These are phyloP conservation scores for Salix caprea DNA, from an alignment of 345 rosid genomes.

Conservation along the genomic window DNA sequence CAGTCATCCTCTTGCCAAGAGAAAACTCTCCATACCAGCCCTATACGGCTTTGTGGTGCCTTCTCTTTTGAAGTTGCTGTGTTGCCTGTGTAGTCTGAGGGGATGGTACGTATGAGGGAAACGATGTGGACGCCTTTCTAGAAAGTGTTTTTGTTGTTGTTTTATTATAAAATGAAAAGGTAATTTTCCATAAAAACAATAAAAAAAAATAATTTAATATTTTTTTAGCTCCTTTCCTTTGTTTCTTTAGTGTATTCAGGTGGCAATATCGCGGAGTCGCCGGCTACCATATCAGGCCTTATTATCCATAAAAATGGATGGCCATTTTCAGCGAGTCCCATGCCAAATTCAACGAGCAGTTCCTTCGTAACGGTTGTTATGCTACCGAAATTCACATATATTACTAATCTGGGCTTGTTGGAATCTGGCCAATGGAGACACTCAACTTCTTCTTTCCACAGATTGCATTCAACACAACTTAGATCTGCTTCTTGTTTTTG, in stretches of 20 bases:
- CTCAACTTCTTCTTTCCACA: constrained; percentile 20
- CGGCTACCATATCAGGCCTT: background rate
- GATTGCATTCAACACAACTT: background rate
- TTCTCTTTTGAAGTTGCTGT: too few relatives aligned
- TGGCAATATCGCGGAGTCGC: background rate
- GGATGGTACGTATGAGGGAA: too few relatives aligned
- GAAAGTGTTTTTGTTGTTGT: too few relatives aligned
- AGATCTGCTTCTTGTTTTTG: background rate
- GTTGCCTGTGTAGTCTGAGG: too few relatives aligned
- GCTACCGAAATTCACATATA: constrained; percentile 25
- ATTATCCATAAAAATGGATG: background rate
- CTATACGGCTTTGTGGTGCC: too few relatives aligned
- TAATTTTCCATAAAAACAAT: too few relatives aligned
- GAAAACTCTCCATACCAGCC: too few relatives aligned
- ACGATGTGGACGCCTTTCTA: too few relatives aligned
- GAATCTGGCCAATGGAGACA: constrained; percentile 19
- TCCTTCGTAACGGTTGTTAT: constrained; percentile 3
- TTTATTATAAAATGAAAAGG: too few relatives aligned
- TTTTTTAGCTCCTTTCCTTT: background rate
- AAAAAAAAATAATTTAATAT: too few relatives aligned
- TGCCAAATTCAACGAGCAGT: constrained; percentile 12
- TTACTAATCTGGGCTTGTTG: constrained; percentile 10
- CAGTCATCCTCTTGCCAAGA: too few relatives aligned
- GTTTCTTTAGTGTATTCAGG: background rate
- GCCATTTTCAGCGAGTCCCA: constrained; percentile 20